Conservation (phyloP, 2,329 filamentous ascomycete species). For the Fulvia fulva region DNA sequence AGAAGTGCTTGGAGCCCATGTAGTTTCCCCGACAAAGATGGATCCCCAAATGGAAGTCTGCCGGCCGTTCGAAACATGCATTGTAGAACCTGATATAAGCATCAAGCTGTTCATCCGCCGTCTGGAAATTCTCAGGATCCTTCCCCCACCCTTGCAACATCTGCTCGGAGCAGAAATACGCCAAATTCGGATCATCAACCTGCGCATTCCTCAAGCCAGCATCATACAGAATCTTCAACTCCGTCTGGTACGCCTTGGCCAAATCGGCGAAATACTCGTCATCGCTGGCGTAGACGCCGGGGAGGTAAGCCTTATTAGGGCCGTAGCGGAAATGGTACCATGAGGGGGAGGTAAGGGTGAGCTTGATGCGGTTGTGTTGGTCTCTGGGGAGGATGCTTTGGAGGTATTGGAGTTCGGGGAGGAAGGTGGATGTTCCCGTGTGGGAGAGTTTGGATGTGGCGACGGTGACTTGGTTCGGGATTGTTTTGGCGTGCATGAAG, state of each 20-base stretch:
- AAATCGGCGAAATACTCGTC: constrained; percentile 48
- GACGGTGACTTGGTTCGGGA: constrained; percentile 55
- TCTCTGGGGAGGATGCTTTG: constrained; percentile 57
- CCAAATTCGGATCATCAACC: constrained; percentile 48
- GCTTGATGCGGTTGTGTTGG: constrained; percentile 59
- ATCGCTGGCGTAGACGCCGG: constrained; percentile 44
- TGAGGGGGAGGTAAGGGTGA: constrained; percentile 31
- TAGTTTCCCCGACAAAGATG: constrained; percentile 63
- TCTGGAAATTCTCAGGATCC: constrained; percentile 64
- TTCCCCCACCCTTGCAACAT: constrained; percentile 67
- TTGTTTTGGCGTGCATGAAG: constrained; percentile 56
- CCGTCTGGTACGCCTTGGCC: constrained; percentile 45
- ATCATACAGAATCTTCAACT: constrained; percentile 44
- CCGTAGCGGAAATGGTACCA: constrained; percentile 63
- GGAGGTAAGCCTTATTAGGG: constrained; percentile 46
- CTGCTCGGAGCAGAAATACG: constrained; percentile 66
- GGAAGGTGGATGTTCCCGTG: constrained; percentile 51
- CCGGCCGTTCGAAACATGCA: constrained; percentile 56
- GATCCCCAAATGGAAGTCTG: constrained; percentile 71
- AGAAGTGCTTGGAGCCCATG: constrained; percentile 45
- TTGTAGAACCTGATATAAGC: constrained; percentile 76
- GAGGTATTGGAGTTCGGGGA: constrained; percentile 58
- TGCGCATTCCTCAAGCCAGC: constrained; percentile 47
- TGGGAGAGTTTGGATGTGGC: constrained; percentile 58
- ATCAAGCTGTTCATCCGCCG: constrained; percentile 67